These are phyloP conservation scores for Rhodotorula taiwanensis DNA, from an alignment of 768 basidiomycete species.

Conservation along the genomic window DNA sequence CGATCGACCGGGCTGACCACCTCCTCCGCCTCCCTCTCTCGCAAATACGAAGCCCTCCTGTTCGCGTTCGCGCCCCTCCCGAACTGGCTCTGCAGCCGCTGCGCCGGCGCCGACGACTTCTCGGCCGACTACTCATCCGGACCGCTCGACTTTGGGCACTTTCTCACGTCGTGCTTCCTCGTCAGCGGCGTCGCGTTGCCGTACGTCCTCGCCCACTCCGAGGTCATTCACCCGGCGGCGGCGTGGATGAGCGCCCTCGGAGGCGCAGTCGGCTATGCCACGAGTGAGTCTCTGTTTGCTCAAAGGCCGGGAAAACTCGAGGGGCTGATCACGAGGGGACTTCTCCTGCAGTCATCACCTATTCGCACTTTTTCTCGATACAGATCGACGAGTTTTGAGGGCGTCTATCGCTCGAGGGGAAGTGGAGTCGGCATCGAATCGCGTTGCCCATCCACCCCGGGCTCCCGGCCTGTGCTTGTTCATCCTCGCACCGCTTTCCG, in stretches of 20 bases:
- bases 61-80: conserved; percentile 94
- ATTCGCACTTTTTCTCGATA: conserved; percentile 36
- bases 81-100: conserved; percentile 88
- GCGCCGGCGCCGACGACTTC: conserved; percentile 76
- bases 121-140: conserved; percentile 57
- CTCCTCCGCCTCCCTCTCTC: background rate
- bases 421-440: no score
- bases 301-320: background rate
- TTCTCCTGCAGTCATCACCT: conserved; percentile 29
- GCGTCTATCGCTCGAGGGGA: no score
- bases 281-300: conserved; percentile 24
- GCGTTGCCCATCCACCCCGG: no score
- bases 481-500: no score
- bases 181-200: conserved; percentile 91
- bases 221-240: conserved; percentile 73
- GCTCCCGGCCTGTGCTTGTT: no score
- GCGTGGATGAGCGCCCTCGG: conserved; percentile 92
- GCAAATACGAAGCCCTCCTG: conserved; percentile 79
- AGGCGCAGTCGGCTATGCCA: conserved; percentile 53
- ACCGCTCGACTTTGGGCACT: conserved; percentile 78
- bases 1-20: conserved; percentile 1
- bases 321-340: no score
- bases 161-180: conserved; percentile 82
- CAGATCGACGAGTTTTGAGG: conserved; percentile 23
- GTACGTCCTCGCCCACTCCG: conserved; percentile 82